These are phyloP conservation scores for Agapanthus africanus DNA, from an alignment of 106 monocot genomes.

Conservation along the genomic window DNA sequence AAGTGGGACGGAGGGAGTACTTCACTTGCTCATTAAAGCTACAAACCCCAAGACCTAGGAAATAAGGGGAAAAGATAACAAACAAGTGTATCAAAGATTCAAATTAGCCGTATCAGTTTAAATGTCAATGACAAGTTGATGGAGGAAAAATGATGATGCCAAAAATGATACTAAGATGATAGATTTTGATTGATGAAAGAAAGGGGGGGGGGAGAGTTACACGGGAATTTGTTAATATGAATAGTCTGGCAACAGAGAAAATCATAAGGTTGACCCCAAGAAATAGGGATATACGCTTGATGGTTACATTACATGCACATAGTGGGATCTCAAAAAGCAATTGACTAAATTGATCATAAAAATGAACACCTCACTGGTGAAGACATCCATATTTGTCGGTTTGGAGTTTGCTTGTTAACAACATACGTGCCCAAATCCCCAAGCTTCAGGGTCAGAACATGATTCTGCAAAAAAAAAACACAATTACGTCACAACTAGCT, in stretches of 20 bases:
- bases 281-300: neutral
- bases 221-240: too few relatives aligned
- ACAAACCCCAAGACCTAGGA: neutral
- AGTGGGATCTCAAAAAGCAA: too few relatives aligned
- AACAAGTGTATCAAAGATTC: too few relatives aligned
- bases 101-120: neutral
- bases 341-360: too few relatives aligned
- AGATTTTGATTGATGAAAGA: neutral
- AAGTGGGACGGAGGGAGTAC: too few relatives aligned
- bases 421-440: constrained; percentile 87
- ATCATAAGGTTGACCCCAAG: neutral
- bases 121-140: neutral
- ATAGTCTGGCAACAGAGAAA: neutral
- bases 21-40: too few relatives aligned
- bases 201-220: too few relatives aligned
- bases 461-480: constrained; percentile 87
- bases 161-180: neutral
- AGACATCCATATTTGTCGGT: constrained; percentile 95
- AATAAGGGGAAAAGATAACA: neutral
- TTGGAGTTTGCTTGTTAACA: constrained; percentile 97
- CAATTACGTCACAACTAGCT: too few relatives aligned
- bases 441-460: constrained; percentile 85
- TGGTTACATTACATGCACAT: too few relatives aligned
- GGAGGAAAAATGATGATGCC: neutral
- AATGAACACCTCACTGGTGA: constrained; percentile 84